Percentiles rank a stretch among this genome's conserved stretches.
These are phyloP conservation scores for Tylopilus sp. DNA, from an alignment of 1,284 basidiomycete species.

Conservation along the genomic window DNA sequence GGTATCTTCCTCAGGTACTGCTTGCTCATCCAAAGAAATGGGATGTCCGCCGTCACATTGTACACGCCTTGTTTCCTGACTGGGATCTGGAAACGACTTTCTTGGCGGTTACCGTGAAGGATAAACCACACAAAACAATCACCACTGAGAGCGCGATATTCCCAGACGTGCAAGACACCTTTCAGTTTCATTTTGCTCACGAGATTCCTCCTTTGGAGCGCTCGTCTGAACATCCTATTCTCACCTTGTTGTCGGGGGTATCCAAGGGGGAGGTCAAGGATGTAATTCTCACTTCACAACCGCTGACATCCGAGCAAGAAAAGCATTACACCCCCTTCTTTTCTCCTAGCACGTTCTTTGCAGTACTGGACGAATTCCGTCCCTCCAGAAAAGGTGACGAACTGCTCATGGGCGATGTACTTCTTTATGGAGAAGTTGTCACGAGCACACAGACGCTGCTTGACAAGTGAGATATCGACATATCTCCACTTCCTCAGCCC, in stretches of 20 bases:
- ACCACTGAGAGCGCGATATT: constrained; percentile 26
- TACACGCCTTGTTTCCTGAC: constrained; percentile 25
- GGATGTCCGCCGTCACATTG: constrained; percentile 13
- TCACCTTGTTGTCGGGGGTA: constrained; percentile 15
- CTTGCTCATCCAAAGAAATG: constrained; percentile 26
- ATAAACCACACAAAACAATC: constrained; percentile 28
- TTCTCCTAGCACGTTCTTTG: constrained; percentile 50
- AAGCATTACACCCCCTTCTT: constrained; percentile 50
- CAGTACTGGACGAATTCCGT: constrained; percentile 32
- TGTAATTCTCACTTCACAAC: constrained; percentile 44
- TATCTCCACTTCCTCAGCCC: not conserved
- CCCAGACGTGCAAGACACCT: constrained; percentile 56
- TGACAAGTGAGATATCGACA: constrained; percentile 63
- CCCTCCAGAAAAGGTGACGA: constrained; percentile 14
- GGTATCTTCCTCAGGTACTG: constrained; percentile 30
- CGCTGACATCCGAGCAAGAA: constrained; percentile 41
- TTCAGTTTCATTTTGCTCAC: constrained; percentile 51
- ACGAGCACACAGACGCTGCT: constrained; percentile 96
- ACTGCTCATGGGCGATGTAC: constrained; percentile 69
- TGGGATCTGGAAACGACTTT: constrained; percentile 28
- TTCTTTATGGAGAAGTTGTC: constrained; percentile 87
- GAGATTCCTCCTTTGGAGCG: constrained; percentile 29
- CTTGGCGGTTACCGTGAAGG: constrained; percentile 50
- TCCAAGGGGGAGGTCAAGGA: constrained; percentile 42
- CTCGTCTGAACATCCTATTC: constrained; percentile 21